phyloP scores from a whole-genome alignment of 2,329 filamentous ascomycete genomes.

The Fusarium protoensiforme region DNA sequence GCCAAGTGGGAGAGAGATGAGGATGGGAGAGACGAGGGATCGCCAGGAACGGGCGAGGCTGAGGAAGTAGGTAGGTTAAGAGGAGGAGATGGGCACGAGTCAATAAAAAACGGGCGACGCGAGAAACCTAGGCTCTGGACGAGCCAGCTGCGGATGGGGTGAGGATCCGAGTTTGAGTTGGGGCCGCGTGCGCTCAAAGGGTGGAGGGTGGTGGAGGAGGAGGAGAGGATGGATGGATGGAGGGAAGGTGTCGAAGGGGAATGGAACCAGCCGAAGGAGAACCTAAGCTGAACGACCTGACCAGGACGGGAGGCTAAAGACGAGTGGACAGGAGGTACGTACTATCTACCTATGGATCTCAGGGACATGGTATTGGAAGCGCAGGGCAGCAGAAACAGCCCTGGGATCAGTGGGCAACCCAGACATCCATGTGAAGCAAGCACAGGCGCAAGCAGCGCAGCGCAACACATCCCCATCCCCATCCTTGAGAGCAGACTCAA shows the following conservation, averaged over 20 bases:
- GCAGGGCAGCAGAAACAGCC: slow-evolving; percentile 29
- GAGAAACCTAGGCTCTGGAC: slow-evolving; percentile 28
- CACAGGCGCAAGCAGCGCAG: not conserved
- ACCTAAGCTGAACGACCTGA: not conserved
- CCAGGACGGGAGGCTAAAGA: not conserved
- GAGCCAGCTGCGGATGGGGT: slow-evolving; percentile 36
- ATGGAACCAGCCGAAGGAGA: slow-evolving; percentile 12
- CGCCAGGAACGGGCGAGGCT: slow-evolving; percentile 33
- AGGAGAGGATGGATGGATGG: not conserved
- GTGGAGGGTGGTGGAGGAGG: slow-evolving; percentile 14
- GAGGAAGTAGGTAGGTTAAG: slow-evolving; percentile 28
- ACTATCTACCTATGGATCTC: not conserved
- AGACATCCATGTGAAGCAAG: not conserved
- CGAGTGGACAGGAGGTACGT: not conserved
- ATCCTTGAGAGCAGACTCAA: slow-evolving; percentile 26
- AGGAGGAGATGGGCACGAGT: slow-evolving; percentile 20
- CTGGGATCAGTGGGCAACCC: slow-evolving; percentile 13
- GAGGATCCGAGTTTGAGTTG: slow-evolving; percentile 41
- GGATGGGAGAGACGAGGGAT: slow-evolving; percentile 15
- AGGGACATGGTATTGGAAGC: slow-evolving; percentile 4
- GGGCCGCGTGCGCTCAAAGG: slow-evolving; percentile 36
- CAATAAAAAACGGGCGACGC: not conserved
- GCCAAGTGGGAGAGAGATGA: slow-evolving; percentile 11
- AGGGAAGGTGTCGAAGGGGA: slow-evolving; percentile 12
- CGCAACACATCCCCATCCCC: not conserved